Evolutionary conservation across 106 monocot species (phyloP).

Genomic region (Dendrobium officinale): DNA sequence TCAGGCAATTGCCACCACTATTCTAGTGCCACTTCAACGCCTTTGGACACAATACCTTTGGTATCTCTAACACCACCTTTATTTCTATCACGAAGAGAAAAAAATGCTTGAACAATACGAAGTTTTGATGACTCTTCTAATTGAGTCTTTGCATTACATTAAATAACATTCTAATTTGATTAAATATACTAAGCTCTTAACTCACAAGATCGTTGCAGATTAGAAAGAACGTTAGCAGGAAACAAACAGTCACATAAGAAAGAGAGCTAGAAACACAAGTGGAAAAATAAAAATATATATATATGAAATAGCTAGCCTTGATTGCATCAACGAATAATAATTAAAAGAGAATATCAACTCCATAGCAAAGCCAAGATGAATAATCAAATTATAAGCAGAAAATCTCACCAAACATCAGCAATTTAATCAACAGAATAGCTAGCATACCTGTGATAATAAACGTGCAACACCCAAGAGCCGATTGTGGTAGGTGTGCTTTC

Average conservation of each 20-base stretch:
- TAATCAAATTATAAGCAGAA: constrained; percentile 1
- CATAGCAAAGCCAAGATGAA: not conserved
- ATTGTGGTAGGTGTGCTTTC: constrained; percentile 36
- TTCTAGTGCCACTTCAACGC: constrained; percentile 90
- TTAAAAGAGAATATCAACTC: not conserved
- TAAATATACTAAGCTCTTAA: no score
- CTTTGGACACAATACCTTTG: constrained; percentile 77
- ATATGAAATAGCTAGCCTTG: no score
- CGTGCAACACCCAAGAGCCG: constrained; percentile 63
- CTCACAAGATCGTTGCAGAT: no score
- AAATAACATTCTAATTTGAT: no score
- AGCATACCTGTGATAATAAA: constrained; percentile 61
- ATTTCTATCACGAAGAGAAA: constrained; percentile 76
- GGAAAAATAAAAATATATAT: no score
- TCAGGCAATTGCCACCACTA: constrained; percentile 99
- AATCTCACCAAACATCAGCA: not conserved
- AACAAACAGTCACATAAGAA: no score
- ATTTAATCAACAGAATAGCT: not conserved
- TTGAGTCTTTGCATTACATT: constrained; percentile 78
- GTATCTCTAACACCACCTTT: constrained; percentile 72
- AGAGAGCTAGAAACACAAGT: no score
- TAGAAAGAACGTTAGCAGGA: no score
- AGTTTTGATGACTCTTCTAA: constrained; percentile 94
- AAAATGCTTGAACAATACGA: constrained; percentile 67
- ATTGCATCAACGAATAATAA: not conserved